Conservation (phyloP, 2,329 filamentous ascomycete species). For the Graphiopsis chlorocephala region DNA sequence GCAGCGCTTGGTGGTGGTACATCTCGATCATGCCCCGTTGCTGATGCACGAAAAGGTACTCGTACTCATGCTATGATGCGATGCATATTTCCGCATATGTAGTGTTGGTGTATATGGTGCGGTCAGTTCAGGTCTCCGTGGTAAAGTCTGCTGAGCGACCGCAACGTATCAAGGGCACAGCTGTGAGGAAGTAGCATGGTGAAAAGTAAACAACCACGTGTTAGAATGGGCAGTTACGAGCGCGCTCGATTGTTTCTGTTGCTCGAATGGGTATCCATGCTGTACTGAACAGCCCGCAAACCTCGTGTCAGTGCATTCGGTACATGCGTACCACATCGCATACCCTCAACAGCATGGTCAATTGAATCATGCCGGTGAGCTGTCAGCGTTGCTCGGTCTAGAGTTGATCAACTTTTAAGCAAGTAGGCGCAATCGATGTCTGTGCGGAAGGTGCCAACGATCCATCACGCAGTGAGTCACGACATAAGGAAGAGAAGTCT, state of each 20-base stretch:
- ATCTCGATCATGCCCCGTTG: background rate
- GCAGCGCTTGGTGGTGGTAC: background rate
- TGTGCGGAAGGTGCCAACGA: too few relatives aligned
- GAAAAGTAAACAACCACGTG: background rate
- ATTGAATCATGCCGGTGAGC: too few relatives aligned
- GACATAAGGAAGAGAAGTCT: background rate
- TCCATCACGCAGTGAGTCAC: background rate
- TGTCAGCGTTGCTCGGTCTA: too few relatives aligned
- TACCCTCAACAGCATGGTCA: too few relatives aligned
- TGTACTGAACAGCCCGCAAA: too few relatives aligned
- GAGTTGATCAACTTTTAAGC: too few relatives aligned
- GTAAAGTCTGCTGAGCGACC: background rate
- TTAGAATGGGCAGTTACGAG: too few relatives aligned
- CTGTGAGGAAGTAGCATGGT: background rate
- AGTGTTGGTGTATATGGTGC: background rate
- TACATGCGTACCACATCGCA: too few relatives aligned
- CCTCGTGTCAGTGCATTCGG: too few relatives aligned
- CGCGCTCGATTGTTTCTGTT: too few relatives aligned
- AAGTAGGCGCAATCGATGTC: too few relatives aligned
- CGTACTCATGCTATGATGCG: background rate
- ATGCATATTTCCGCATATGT: background rate
- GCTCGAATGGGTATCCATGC: too few relatives aligned
- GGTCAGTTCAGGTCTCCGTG: background rate
- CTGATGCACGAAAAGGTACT: background rate
- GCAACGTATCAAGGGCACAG: background rate